phyloP scores from a whole-genome alignment of 1,139 yeast genomes.

The Yamadazyma atlantica region DNA sequence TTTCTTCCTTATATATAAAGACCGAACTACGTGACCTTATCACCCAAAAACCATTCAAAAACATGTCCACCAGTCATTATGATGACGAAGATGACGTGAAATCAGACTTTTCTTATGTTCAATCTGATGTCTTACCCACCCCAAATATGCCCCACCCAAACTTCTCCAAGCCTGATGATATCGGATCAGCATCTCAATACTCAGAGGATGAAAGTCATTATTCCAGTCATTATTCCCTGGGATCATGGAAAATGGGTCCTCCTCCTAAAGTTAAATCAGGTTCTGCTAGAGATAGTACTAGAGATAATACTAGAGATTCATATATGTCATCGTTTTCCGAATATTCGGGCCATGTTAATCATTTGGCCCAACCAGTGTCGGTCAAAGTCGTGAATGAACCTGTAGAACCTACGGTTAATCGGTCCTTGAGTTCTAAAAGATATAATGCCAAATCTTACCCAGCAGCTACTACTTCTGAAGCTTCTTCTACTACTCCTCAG shows the following conservation, averaged over 20 bases:
- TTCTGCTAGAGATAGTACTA: background rate
- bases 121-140: slow-evolving; percentile 7
- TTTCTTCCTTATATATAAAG: too few species aligned
- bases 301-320: slow-evolving; percentile 19
- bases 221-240: slow-evolving; percentile 3
- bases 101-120: slow-evolving; percentile 12
- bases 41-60: background rate
- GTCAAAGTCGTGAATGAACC: slow-evolving; percentile 22
- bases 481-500: slow-evolving; percentile 1
- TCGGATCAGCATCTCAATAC: slow-evolving; percentile 5
- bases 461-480: background rate
- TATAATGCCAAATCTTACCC: slow-evolving; percentile 1
- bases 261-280: slow-evolving; percentile 2
- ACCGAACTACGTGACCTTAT: too few species aligned
- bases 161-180: background rate
- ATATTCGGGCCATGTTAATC: slow-evolving; percentile 24
- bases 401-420: slow-evolving; percentile 16
- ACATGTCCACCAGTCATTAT: slow-evolving; percentile 2
- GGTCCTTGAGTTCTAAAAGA: slow-evolving; percentile 10
- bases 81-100: slow-evolving; percentile 1
- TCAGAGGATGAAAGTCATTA: slow-evolving; percentile 8
- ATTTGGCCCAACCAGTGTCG: slow-evolving; percentile 25
- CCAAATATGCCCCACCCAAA: background rate
- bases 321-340: slow-evolving; percentile 28
- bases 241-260: slow-evolving; percentile 2